Base-by-base conservation (phyloP, 257 asterid species). In the Solanum habrochaites region DNA sequence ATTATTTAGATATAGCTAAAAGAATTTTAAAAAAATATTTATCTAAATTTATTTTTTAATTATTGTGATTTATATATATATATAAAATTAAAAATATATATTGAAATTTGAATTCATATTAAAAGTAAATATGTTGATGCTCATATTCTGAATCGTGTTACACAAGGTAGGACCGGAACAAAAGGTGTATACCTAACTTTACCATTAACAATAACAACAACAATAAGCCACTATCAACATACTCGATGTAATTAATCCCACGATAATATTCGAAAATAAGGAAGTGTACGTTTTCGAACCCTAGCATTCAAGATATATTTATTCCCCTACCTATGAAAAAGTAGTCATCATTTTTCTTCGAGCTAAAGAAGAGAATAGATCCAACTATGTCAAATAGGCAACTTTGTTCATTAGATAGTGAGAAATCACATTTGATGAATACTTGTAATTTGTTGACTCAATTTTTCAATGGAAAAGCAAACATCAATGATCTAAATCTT, bases 371-470 rank as follows among this genome's bases (percentile, higher is more conserved):
- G 37, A 25, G n/a, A 77, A 25, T 42, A 42, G n/a, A 43, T 40
- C 40, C 56, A 85, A 73, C 42, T 37, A 85, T 85, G 87, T 49
- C 87, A 62, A 71, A 31, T 45, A 21, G 52, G 25, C 83, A 12
- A 71, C 37, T 29, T 29, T 71, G 32, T 85, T 71, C 87, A 25
- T 71, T 82, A 25, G 72, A 85, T 49, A 9, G 42, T 69, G 75
- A 69, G 23, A 67, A 69, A 31, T 69, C n/a, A 3, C 40, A 69
- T 69, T 29, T 69, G 42, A 75, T 58, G 49, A 25, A 39, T 32
- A 83, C 89, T 29, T 87, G 89, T 83, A 87, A 83, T 20, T 82
- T 83, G 4, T 47, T 87, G 70, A 83, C 85, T 23, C 89, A 72
- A 49, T 87, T 31, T 29, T 29, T 87, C 85, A 87, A 73, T 32